Evolutionary conservation across 1,139 yeast genomes (phyloP).

Genomic region (Meyerozyma guilliermondii): DNA sequence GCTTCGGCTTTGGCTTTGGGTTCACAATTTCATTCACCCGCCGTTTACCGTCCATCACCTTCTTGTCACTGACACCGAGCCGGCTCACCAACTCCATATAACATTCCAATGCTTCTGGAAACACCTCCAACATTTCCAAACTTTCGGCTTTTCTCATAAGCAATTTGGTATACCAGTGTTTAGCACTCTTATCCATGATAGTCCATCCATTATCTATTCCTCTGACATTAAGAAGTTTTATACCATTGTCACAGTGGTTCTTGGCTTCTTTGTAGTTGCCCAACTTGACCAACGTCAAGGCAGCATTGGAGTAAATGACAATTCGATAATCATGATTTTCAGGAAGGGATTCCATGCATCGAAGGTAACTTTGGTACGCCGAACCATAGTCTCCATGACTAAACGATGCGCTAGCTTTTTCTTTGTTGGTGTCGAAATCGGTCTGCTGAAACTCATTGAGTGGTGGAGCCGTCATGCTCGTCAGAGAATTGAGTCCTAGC

Average conservation of each 20-base stretch:
- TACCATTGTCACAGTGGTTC: constrained; percentile 50
- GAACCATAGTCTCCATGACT: constrained; percentile 75
- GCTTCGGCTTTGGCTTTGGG: constrained; percentile 31
- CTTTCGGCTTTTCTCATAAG: constrained; percentile 74
- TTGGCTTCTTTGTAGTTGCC: constrained; percentile 72
- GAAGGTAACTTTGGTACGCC: constrained; percentile 58
- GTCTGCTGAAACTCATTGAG: constrained; percentile 42
- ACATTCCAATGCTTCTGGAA: constrained; percentile 52
- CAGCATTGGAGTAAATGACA: constrained; percentile 71
- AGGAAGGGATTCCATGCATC: constrained; percentile 63
- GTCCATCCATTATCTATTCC: constrained; percentile 19
- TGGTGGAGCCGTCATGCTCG: constrained; percentile 11
- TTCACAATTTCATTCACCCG: constrained; percentile 66
- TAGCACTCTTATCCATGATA: constrained; percentile 51
- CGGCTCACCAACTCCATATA: constrained; percentile 61
- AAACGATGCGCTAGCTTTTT: constrained; percentile 59
- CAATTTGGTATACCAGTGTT: constrained; percentile 71
- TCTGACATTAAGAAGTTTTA: constrained; percentile 48
- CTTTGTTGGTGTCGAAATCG: constrained; percentile 52
- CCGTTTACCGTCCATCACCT: constrained; percentile 74
- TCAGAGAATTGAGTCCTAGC: constrained; percentile 10
- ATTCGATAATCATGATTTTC: constrained; percentile 60
- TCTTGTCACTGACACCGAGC: constrained; percentile 57
- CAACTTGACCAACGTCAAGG: constrained; percentile 61
- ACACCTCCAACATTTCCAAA: constrained; percentile 71